A percentile compares a stretch with the other conserved stretches of the same genome.
Conservation (phyloP, 768 basidiomycete genomes). For the Serendipita sp. region DNA sequence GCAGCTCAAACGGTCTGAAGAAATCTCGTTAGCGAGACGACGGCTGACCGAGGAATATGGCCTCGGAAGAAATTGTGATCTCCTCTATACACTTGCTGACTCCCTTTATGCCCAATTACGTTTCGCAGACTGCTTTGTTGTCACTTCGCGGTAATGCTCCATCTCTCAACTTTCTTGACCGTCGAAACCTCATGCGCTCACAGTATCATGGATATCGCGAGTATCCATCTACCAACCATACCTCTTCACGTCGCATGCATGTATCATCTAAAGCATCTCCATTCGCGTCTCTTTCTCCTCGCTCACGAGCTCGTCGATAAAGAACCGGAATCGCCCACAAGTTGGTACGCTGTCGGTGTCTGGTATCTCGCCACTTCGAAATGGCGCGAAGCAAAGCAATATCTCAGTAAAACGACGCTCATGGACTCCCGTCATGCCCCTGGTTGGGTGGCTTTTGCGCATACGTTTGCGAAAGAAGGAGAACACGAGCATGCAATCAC, state of each 20-base stretch:
- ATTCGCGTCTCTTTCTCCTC: slow-evolving; percentile 86
- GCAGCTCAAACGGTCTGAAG: slow-evolving; percentile 59
- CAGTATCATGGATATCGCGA: slow-evolving; percentile 75
- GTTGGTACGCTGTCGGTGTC: slow-evolving; percentile 97
- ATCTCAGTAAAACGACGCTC: slow-evolving; percentile 80
- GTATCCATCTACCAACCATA: slow-evolving; percentile 77
- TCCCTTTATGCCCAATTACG: slow-evolving; percentile 74
- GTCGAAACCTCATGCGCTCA: not conserved
- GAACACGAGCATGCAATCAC: slow-evolving; percentile 98
- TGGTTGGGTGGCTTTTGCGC: slow-evolving; percentile 95
- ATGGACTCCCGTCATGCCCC: slow-evolving; percentile 95
- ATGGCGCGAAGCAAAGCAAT: slow-evolving; percentile 83
- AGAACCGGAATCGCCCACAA: slow-evolving; percentile 82
- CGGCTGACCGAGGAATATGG: slow-evolving; percentile 72
- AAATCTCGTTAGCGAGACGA: slow-evolving; percentile 66
- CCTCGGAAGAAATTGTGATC: slow-evolving; percentile 82
- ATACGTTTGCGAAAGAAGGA: slow-evolving; percentile 92
- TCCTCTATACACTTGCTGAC: slow-evolving; percentile 81
- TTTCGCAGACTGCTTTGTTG: slow-evolving; percentile 85
- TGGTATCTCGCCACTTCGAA: slow-evolving; percentile 85
- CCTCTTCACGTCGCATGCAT: slow-evolving; percentile 95
- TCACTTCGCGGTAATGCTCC: slow-evolving; percentile 58
- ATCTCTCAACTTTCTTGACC: slow-evolving; percentile 4
- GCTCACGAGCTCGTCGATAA: slow-evolving; percentile 92
- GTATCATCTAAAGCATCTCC: slow-evolving; percentile 84